Evolutionary conservation across 1,139 yeast genomes (phyloP).

Genomic region (Hanseniaspora uvarum): DNA sequence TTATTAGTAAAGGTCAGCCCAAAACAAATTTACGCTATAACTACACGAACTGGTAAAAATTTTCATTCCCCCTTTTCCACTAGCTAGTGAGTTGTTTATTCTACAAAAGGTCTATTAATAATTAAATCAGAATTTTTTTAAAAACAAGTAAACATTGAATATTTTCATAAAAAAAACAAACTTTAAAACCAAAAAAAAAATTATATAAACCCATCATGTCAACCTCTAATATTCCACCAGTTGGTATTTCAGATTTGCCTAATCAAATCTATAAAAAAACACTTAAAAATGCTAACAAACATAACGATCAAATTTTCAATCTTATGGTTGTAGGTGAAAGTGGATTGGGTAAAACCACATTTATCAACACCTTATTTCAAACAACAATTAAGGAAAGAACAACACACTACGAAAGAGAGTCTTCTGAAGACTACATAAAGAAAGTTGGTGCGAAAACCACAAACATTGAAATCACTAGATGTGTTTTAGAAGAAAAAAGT

Average conservation of each 20-base stretch:
- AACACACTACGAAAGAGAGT: conserved; percentile 6
- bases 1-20: background rate
- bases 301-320: conserved; percentile 69
- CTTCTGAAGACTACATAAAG: conserved; percentile 41
- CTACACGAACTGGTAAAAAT: background rate
- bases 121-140: too few relatives aligned
- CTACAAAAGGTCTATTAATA: background rate
- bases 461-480: conserved; percentile 81
- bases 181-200: background rate
- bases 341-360: conserved; percentile 90
- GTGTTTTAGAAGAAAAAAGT: conserved; percentile 84
- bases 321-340: conserved; percentile 94
- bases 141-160: too few relatives aligned
- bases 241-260: conserved; percentile 85
- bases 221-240: background rate
- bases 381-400: conserved; percentile 34
- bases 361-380: conserved; percentile 82
- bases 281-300: conserved; percentile 11
- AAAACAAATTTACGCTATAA: background rate
- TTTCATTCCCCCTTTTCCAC: background rate
- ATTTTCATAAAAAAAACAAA: too few relatives aligned
- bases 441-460: conserved; percentile 71
- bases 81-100: background rate
- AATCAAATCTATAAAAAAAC: conserved; percentile 91
- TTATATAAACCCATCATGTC: background rate